Evolutionary conservation across 1,284 basidiomycete genomes (phyloP).

Genomic region (Anthracocystis panici-leucophaei): DNA sequence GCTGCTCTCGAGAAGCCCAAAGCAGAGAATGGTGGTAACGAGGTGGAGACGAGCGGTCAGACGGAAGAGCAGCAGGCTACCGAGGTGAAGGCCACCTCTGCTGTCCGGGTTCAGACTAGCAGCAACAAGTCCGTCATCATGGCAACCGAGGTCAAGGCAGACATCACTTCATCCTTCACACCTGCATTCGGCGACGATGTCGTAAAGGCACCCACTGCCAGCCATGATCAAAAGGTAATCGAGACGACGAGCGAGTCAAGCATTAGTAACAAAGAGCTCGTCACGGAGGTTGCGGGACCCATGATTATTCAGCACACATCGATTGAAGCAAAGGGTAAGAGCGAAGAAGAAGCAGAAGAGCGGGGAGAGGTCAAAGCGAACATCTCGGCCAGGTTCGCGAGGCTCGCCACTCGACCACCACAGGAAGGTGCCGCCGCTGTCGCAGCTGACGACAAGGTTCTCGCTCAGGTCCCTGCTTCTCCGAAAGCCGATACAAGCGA

Average conservation of each 20-base stretch:
- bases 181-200: slow-evolving; percentile 4
- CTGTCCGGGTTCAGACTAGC: not conserved
- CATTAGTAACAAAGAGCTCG: not conserved
- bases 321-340: not conserved
- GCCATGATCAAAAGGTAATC: not conserved
- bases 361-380: not conserved
- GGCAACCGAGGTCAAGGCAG: not conserved
- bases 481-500: not conserved
- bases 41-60: not conserved
- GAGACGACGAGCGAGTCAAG: no score
- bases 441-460: not conserved
- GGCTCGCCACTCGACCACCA: not conserved
- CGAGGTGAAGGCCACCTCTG: not conserved
- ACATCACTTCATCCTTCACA: not conserved
- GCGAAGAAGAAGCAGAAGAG: not conserved
- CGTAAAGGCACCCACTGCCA: not conserved
- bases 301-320: not conserved
- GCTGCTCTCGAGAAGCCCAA: not conserved
- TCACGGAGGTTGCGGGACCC: not conserved
- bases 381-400: not conserved
- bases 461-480: not conserved
- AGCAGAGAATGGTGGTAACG: not conserved
- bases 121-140: not conserved
- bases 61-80: no score
- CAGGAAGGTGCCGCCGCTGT: not conserved